A percentile compares a stretch with the other conserved stretches of the same genome.
These are phyloP conservation scores for Polytrichum commune DNA, from an alignment of 225 moss, liverwort and hornwort genomes.

Conservation along the genomic window DNA sequence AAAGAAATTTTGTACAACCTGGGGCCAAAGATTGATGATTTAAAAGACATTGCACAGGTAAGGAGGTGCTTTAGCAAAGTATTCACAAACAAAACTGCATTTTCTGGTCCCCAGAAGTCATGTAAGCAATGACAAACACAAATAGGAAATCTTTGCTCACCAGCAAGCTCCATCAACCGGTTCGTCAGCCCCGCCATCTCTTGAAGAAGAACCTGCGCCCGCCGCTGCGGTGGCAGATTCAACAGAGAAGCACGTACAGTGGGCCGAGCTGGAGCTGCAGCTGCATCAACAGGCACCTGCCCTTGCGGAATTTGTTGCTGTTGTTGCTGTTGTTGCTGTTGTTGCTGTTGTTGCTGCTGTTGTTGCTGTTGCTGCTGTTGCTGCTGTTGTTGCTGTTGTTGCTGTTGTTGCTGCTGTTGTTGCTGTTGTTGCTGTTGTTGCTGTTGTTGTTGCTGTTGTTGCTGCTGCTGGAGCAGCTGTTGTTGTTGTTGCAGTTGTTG, in stretches of 20 bases:
- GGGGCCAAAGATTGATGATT: too few species aligned
- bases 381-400: not conserved
- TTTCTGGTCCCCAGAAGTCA: too few species aligned
- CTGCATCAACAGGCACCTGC: constrained; percentile 17
- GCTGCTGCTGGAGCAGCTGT: not conserved
- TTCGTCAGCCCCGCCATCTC: constrained; percentile 82
- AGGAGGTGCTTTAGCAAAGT: too few species aligned
- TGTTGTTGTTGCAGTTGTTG: not conserved
- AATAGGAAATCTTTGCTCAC: constrained; percentile 21
- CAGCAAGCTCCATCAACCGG: constrained; percentile 77
- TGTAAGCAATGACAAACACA: too few species aligned
- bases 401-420: not conserved
- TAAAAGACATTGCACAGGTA: too few species aligned
- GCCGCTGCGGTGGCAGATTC: constrained; percentile 78
- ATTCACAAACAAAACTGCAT: too few species aligned
- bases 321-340: not conserved
- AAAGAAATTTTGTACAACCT: too few species aligned
- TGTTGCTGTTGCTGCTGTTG: constrained; percentile 21
- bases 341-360: not conserved
- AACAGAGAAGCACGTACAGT: constrained; percentile 41
- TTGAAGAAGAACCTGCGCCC: constrained; percentile 68
- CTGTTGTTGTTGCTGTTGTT: not conserved
- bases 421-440: constrained; percentile 7
- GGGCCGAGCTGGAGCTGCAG: constrained; percentile 27
- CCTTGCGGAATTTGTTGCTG: not conserved